These are phyloP conservation scores for Aspergillus nidulans DNA, from an alignment of 495 filamentous ascomycete species.

Conservation along the genomic window DNA sequence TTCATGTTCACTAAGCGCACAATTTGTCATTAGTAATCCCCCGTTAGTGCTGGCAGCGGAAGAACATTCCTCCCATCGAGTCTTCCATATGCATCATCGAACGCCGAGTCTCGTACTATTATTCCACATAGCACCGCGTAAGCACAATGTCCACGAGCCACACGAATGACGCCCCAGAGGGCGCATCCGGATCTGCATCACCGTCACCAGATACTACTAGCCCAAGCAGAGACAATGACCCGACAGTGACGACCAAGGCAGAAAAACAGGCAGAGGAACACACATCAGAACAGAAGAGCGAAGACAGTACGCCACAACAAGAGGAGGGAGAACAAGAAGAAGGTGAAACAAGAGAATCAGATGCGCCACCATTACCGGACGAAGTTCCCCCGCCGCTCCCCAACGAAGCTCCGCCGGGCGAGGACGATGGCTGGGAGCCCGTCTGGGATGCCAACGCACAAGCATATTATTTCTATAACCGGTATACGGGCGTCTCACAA, in stretches of 20 bases:
- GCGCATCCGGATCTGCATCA: background rate
- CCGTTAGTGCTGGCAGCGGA: background rate
- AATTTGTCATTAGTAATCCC: background rate
- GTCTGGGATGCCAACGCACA: slow-evolving; percentile 71
- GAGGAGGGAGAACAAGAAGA: slow-evolving; percentile 14
- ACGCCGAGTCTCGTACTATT: background rate
- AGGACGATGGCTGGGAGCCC: slow-evolving; percentile 87
- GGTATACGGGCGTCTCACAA: slow-evolving; percentile 68
- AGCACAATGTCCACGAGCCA: background rate
- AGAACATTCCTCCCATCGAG: background rate
- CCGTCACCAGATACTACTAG: background rate
- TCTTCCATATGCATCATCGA: background rate
- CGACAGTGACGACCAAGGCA: background rate
- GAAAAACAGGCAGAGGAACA: slow-evolving; percentile 16
- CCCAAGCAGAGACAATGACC: background rate
- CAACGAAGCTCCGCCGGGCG: slow-evolving; percentile 48
- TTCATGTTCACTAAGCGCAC: background rate
- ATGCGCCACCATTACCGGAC: slow-evolving; percentile 48
- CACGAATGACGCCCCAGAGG: background rate
- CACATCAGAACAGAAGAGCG: slow-evolving; percentile 12
- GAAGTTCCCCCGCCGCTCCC: slow-evolving; percentile 49
- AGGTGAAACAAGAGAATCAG: slow-evolving; percentile 18
- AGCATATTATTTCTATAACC: slow-evolving; percentile 88
- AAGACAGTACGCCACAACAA: background rate
- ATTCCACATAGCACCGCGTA: background rate